Evolutionary conservation across 768 basidiomycete species (phyloP).

Genomic region (Mycena olivaceomarginata): DNA sequence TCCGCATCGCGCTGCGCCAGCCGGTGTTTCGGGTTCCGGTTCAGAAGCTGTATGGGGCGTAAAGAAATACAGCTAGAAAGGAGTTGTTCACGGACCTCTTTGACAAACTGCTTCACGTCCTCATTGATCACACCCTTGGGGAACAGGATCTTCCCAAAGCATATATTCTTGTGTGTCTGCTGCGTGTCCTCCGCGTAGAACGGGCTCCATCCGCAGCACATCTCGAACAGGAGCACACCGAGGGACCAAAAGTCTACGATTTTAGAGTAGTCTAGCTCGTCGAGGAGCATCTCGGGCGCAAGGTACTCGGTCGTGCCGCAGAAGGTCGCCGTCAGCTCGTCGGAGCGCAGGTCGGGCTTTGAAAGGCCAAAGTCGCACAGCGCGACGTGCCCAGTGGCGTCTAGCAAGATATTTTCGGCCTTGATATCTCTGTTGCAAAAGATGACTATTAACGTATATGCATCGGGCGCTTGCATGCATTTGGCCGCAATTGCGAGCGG

Average conservation of each 20-base stretch:
- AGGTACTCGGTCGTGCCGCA: conserved; percentile 99
- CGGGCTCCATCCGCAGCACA: conserved; percentile 99
- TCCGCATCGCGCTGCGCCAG: conserved; percentile 92
- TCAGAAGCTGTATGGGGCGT: conserved; percentile 82
- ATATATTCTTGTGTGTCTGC: conserved; percentile 99
- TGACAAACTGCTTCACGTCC: conserved; percentile 99
- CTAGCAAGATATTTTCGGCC: conserved; percentile 98
- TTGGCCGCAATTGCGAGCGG: no score
- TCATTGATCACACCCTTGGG: conserved; percentile 98
- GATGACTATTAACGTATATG: no score
- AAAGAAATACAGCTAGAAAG: conserved; percentile 63
- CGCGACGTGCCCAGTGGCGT: conserved; percentile 98
- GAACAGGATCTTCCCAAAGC: conserved; percentile 99
- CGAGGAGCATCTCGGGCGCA: conserved; percentile 98
- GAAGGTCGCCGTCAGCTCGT: conserved; percentile 99
- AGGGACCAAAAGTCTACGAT: conserved; percentile 99
- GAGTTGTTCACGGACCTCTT: no score
- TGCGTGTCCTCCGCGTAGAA: conserved; percentile 99
- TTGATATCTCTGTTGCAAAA: conserved; percentile 92
- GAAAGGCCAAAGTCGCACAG: conserved; percentile 99
- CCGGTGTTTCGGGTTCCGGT: conserved; percentile 98
- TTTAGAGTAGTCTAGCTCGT: conserved; percentile 98
- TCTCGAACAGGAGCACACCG: conserved; percentile 97
- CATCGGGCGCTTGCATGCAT: no score
- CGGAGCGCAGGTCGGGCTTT: conserved; percentile 94